phyloP scores from a whole-genome alignment of 192 early-diverging fungal genomes.

The Entophlyctis helioformis region DNA sequence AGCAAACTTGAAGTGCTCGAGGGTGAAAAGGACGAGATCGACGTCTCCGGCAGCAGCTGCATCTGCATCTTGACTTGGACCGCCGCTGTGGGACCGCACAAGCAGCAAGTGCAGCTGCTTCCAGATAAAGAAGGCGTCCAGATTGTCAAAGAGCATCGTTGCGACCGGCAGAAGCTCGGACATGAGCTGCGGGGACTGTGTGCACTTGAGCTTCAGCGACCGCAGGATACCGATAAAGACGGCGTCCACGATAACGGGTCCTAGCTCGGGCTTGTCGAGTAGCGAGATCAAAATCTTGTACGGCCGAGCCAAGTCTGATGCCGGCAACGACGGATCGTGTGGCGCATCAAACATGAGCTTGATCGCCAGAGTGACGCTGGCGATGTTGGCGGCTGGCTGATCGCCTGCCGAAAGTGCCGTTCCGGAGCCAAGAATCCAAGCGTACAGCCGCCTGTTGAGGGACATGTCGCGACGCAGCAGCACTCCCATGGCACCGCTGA shows the following conservation, averaged over 20 bases:
- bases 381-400: no score
- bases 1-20: slow-evolving; percentile 59
- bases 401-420: no score
- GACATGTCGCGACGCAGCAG: slow-evolving; percentile 89
- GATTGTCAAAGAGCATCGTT: slow-evolving; percentile 81
- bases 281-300: slow-evolving; percentile 77
- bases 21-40: slow-evolving; percentile 59
- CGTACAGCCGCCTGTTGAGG: slow-evolving; percentile 80
- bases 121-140: slow-evolving; percentile 82
- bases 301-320: slow-evolving; percentile 51
- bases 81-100: no score
- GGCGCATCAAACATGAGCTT: no score
- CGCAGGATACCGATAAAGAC: slow-evolving; percentile 61
- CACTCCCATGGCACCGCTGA: slow-evolving; percentile 62
- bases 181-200: background rate
- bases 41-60: no score
- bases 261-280: slow-evolving; percentile 74
- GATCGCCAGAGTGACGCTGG: no score
- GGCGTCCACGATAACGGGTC: slow-evolving; percentile 56
- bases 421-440: slow-evolving; percentile 69
- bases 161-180: slow-evolving; percentile 63
- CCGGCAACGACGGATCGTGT: no score
- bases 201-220: slow-evolving; percentile 38
- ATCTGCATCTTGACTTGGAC: no score
- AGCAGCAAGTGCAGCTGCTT: slow-evolving; percentile 51